Conservation (phyloP, 1,284 basidiomycete species). For the Jaminaea rosea region DNA sequence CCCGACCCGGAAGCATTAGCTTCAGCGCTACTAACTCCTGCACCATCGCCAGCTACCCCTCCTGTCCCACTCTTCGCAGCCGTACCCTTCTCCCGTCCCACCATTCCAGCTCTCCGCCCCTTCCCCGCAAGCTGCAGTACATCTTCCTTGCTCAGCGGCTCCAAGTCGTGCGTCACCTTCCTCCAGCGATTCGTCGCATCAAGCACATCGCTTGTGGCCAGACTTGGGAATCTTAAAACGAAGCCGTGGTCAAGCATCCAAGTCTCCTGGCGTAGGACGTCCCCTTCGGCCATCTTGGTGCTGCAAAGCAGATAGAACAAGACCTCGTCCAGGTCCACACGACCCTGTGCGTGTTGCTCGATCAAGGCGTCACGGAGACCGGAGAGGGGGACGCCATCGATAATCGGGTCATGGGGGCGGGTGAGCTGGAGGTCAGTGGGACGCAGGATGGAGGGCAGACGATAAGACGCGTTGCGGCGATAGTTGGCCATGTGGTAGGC, state of each 20-base stretch:
- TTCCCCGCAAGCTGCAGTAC: not conserved
- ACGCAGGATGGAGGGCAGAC: constrained; percentile 19
- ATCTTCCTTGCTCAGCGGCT: not conserved
- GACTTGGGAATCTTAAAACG: constrained; percentile 18
- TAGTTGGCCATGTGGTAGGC: constrained; percentile 21
- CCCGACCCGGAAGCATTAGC: too few species aligned
- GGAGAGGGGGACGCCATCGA: constrained; percentile 21
- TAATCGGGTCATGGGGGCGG: constrained; percentile 20
- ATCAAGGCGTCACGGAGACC: constrained; percentile 26
- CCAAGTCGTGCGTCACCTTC: not conserved
- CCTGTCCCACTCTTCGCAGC: too few species aligned
- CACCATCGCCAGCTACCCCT: too few species aligned
- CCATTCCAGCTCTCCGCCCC: not conserved
- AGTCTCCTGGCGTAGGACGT: constrained; percentile 11
- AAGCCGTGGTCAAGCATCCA: constrained; percentile 24
- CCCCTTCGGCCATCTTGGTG: constrained; percentile 10
- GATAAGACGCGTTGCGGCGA: constrained; percentile 17
- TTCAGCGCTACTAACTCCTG: too few species aligned
- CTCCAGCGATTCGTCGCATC: not conserved
- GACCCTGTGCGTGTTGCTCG: constrained; percentile 10
- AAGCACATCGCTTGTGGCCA: not conserved
- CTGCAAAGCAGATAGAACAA: constrained; percentile 12
- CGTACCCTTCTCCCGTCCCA: not conserved
- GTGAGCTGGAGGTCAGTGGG: constrained; percentile 22
- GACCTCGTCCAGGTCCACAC: constrained; percentile 14